Evolutionary conservation across 345 rosid genomes (phyloP).

Genomic region (Salix suchowensis): DNA sequence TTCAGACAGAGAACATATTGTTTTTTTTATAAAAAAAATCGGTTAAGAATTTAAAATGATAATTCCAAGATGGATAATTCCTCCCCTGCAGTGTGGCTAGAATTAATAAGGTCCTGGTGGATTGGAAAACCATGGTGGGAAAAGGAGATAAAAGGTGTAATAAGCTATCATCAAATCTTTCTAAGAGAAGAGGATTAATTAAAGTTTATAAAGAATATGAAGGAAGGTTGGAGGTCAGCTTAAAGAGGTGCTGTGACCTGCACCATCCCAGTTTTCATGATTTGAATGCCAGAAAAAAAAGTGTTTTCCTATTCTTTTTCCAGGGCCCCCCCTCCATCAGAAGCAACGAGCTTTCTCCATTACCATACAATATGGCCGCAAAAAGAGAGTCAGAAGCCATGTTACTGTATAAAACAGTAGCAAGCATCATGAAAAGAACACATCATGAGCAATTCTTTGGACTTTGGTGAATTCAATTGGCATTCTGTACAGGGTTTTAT

Average conservation of each 20-base stretch:
- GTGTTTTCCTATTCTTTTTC: not conserved
- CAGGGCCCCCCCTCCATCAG: not conserved
- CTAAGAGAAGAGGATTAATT: not conserved
- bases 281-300: slow-evolving; percentile 12
- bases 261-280: slow-evolving; percentile 11
- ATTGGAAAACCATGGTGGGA: not conserved
- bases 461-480: not conserved
- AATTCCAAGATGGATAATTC: not conserved
- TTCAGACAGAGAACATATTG: not conserved
- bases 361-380: not conserved
- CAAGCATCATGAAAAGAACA: not conserved
- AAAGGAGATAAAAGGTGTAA: not conserved
- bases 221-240: slow-evolving; percentile 31
- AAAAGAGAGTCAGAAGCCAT: not conserved
- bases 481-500: not conserved
- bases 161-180: slow-evolving; percentile 12
- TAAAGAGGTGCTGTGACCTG: slow-evolving; percentile 24
- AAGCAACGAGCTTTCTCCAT: slow-evolving; percentile 1
- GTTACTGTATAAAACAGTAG: not conserved
- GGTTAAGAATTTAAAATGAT: not conserved
- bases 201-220: not conserved
- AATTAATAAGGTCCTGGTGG: not conserved
- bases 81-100: not conserved
- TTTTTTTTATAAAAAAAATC: not conserved
- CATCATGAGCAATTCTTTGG: not conserved